Conservation (phyloP, 768 basidiomycete species). For the Hortiboletus flavorubellus region DNA sequence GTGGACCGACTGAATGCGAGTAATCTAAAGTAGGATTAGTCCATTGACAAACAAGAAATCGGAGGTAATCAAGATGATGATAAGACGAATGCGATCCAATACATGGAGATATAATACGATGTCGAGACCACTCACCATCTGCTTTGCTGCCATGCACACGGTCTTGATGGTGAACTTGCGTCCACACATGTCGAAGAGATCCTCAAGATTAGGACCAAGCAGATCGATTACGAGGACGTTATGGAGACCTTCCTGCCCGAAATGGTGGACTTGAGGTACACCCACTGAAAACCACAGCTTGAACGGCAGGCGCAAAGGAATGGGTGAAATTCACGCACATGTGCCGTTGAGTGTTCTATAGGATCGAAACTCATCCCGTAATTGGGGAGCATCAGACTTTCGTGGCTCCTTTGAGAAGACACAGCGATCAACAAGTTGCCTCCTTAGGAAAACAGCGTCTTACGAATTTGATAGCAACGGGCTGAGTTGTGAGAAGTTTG, state of each 20-base stretch:
- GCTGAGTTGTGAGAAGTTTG: conserved; percentile 79
- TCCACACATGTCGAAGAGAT: conserved; percentile 98
- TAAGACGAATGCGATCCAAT: neutral
- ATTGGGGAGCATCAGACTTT: conserved; percentile 96
- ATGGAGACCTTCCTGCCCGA: conserved; percentile 97
- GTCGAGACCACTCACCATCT: conserved; percentile 69
- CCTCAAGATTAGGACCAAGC: conserved; percentile 95
- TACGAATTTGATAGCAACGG: conserved; percentile 98
- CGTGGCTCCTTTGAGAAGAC: conserved; percentile 70
- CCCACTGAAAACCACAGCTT: conserved; percentile 55
- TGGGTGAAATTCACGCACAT: conserved; percentile 47
- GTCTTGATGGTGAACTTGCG: conserved; percentile 98
- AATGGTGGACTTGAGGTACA: conserved; percentile 97
- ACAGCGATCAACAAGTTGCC: conserved; percentile 13
- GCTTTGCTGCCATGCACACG: conserved; percentile 97
- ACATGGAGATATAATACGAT: neutral
- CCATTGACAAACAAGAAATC: neutral
- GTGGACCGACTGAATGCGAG: conserved; percentile 95
- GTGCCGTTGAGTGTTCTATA: conserved; percentile 94
- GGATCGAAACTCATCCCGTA: conserved; percentile 95
- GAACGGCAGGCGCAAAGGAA: conserved; percentile 12
- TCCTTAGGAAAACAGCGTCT: conserved; percentile 30
- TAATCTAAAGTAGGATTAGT: conserved; percentile 55
- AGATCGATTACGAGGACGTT: conserved; percentile 94
- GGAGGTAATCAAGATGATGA: conserved; percentile 6